Base-by-base conservation (phyloP, 352 stramenopile species). In the Globisporangium parvum region DNA sequence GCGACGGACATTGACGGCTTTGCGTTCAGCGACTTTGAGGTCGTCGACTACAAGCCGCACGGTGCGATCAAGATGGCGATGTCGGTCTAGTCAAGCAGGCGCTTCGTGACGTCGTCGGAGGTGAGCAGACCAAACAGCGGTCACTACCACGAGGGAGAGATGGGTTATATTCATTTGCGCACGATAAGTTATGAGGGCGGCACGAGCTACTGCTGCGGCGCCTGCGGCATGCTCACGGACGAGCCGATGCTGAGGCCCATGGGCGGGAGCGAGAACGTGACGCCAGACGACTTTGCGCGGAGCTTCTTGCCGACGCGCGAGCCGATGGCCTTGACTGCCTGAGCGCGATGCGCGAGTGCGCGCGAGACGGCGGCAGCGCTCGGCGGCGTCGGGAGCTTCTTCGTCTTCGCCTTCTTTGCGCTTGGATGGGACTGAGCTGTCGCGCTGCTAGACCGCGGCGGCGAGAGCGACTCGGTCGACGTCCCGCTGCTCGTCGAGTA, bases 21-120 rank as follows among this genome's bases (percentile, higher is more conserved):
- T 70, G 71, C 70, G 39, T 98, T 97, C 53, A 82, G 88, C 6
- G 97, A 99, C 70, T 98, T 99, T 53, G 88, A 95, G 51, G 64
- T 99, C 14, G 77, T 95, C 18, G 93, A 87, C 41, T 99, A 99
- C 79, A 85, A 95, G 26, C 97, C 96, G 6, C 85, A 99, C 59
- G 89, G 88, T 57, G 84, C 91, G 46, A 99, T 99, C 72, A 98
- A 99, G 71, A 99, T 99, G 97, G 87, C 98, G 63, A 99, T 99
- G 97, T 97, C 97, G 8, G 97, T 95, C 6, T 94, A 71, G n/a
- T n/a, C n/a, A n/a, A n/a, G n/a, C n/a, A n/a, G n/a, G n/a, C n/a
- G n/a, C n/a, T n/a, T n/a, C n/a, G n/a, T n/a, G n/a, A n/a, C n/a
- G n/a, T 28, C 47, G 6, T n/a, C 10, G 9, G 18, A 41, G 47